Conservation (phyloP, 768 basidiomycete species). For the Russula lepida region DNA sequence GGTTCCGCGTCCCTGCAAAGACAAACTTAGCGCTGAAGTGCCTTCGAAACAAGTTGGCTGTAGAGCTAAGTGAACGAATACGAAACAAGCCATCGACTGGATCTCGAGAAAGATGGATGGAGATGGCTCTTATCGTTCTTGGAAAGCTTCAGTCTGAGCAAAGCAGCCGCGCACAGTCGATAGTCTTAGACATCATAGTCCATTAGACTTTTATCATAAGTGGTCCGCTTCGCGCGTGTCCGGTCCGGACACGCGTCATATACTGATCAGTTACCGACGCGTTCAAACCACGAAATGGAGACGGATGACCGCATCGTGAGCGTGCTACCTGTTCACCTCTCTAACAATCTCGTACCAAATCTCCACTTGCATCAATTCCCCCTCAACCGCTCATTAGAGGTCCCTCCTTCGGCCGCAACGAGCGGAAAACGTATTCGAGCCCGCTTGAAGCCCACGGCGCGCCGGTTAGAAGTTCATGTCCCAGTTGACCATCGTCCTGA, state of each 20-base stretch:
- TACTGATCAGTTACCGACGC: not conserved
- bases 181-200: constrained; percentile 12
- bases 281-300: constrained; percentile 5
- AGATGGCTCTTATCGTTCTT: constrained; percentile 54
- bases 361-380: constrained; percentile 80
- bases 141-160: constrained; percentile 37
- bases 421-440: constrained; percentile 74
- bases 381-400: constrained; percentile 61
- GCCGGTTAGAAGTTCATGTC: constrained; percentile 66
- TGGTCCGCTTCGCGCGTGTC: not conserved
- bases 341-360: constrained; percentile 50
- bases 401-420: constrained; percentile 61
- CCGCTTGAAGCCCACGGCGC: constrained; percentile 55
- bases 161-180: not conserved
- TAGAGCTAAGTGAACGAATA: constrained; percentile 57
- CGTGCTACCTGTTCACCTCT: constrained; percentile 65
- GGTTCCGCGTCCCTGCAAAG: constrained; percentile 60
- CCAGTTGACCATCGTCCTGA: constrained; percentile 75
- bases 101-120: constrained; percentile 64
- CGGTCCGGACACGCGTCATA: not conserved
- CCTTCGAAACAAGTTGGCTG: constrained; percentile 55
- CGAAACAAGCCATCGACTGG: constrained; percentile 50
- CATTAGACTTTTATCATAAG: too few relatives aligned
- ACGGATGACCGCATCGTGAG: constrained; percentile 55
- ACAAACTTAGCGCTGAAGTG: constrained; percentile 71